Percentiles rank a stretch among this genome's conserved stretches.
These are phyloP conservation scores for Podospora comata DNA, from an alignment of 495 filamentous ascomycete genomes.

Conservation along the genomic window DNA sequence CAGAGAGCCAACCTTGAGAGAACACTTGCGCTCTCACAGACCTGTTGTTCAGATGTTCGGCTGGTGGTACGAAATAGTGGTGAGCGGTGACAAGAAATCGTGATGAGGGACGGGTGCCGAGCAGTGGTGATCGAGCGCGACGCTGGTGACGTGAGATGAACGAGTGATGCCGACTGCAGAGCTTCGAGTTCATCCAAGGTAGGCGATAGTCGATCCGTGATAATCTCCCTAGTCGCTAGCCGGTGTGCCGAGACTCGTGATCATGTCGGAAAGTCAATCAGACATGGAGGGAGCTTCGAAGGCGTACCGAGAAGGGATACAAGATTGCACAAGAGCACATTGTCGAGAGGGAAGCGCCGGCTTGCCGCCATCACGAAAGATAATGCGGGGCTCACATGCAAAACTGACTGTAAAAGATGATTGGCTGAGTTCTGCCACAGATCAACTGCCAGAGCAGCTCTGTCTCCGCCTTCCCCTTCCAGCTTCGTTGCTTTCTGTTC, in stretches of 20 bases:
- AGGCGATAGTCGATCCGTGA: background rate
- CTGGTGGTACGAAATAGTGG: background rate
- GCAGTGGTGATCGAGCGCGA: no score
- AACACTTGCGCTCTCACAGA: background rate
- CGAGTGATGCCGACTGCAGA: background rate
- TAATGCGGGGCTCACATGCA: background rate
- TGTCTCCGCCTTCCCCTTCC: conserved; percentile 6
- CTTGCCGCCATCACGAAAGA: conserved; percentile 1
- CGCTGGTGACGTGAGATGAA: background rate
- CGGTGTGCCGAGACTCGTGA: background rate
- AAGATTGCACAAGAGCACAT: background rate
- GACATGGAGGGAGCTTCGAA: background rate
- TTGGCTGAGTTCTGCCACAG: background rate
- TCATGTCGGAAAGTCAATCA: background rate
- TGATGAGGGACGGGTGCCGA: background rate
- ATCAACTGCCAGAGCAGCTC: background rate
- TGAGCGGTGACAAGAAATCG: background rate
- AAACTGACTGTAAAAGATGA: background rate
- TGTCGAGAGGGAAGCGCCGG: background rate
- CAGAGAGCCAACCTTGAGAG: background rate
- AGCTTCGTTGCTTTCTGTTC: background rate
- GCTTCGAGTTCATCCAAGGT: background rate
- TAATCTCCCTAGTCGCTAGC: background rate
- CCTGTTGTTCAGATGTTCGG: background rate
- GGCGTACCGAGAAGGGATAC: background rate